Evolutionary conservation across 2,329 filamentous ascomycete genomes (phyloP).

Genomic region (Aspergillus persii): DNA sequence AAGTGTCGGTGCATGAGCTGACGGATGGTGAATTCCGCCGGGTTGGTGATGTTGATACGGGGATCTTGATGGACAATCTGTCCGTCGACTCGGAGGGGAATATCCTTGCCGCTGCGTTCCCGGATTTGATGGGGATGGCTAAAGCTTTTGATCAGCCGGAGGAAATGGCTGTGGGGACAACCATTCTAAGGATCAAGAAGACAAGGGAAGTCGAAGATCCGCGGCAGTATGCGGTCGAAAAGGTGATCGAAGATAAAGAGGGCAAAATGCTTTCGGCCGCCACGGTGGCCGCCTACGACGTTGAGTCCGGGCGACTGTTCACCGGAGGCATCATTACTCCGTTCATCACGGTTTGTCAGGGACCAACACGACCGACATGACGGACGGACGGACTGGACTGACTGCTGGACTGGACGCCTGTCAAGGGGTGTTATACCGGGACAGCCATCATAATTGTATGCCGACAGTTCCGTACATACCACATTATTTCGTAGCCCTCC

Average conservation of each 20-base stretch:
- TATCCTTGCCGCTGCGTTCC: not conserved
- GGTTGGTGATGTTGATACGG: not conserved
- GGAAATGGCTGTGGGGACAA: not conserved
- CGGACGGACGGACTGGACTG: too few species aligned
- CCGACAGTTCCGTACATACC: too few species aligned
- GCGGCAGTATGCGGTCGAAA: not conserved
- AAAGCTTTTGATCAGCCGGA: not conserved
- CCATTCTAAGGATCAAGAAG: conserved; percentile 1
- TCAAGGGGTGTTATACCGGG: too few species aligned
- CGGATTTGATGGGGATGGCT: not conserved
- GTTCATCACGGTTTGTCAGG: conserved; percentile 1
- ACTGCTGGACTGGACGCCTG: too few species aligned
- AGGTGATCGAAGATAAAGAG: conserved; percentile 2
- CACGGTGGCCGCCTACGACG: not conserved
- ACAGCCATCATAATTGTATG: too few species aligned
- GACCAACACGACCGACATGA: too few species aligned
- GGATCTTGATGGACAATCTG: not conserved
- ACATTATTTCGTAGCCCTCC: too few species aligned
- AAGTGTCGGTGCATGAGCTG: not conserved
- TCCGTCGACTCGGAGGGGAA: conserved; percentile 3
- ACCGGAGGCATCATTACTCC: not conserved
- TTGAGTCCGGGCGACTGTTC: not conserved
- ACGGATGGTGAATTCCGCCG: not conserved
- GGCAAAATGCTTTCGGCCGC: not conserved
- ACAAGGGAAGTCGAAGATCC: not conserved